A percentile compares a stretch with the other conserved stretches of the same genome.
Conservation (phyloP, 2,329 filamentous ascomycete genomes). For the Calonectria pseudoturangicola region DNA sequence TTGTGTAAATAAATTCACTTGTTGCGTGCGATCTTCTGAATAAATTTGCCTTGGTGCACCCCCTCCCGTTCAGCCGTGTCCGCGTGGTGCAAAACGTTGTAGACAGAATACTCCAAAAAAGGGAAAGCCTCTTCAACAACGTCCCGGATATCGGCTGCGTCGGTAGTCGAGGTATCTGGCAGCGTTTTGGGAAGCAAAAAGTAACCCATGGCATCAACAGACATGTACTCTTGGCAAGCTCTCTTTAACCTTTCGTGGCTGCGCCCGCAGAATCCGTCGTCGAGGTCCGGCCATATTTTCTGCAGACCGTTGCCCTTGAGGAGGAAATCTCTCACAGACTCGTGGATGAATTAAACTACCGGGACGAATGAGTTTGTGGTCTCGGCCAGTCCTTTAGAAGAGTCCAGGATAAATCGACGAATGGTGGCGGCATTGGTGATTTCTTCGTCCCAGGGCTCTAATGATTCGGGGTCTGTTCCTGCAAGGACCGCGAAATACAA, state of each 20-base stretch:
- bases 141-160: neutral
- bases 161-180: neutral
- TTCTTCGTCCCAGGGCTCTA: constrained; percentile 48
- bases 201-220: neutral
- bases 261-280: neutral
- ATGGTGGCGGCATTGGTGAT: neutral
- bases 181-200: neutral
- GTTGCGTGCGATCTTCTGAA: accelerated
- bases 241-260: constrained; percentile 36
- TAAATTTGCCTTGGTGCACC: neutral
- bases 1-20: constrained; percentile 4
- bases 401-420: constrained; percentile 60
- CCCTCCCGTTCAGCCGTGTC: neutral
- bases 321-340: constrained; percentile 70
- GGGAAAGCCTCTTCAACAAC: constrained; percentile 23
- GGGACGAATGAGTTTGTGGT: constrained; percentile 55
- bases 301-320: constrained; percentile 59
- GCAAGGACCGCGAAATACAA: constrained; percentile 60
- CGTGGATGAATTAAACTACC: constrained; percentile 72
- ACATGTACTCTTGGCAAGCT: constrained; percentile 39
- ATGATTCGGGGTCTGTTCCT: accelerated
- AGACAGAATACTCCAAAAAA: constrained; percentile 42
- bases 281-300: constrained; percentile 42
- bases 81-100: constrained; percentile 40
- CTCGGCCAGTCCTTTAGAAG: constrained; percentile 71